phyloP scores from a whole-genome alignment of 2,329 filamentous ascomycete species.

The Pyrenochaeta sp. region DNA sequence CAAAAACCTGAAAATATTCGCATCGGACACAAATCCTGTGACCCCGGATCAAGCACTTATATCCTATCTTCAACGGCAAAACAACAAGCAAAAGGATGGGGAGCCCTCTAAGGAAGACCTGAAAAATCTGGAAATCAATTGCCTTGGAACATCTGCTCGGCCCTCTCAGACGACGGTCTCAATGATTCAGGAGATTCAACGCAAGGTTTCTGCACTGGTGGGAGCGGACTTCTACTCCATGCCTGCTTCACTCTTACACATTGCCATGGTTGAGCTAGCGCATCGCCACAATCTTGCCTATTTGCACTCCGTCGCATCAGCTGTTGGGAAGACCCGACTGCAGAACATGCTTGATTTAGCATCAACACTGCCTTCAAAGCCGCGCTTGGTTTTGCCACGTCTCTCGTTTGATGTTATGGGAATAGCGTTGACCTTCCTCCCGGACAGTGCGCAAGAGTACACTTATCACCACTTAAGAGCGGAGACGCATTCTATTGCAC shows the following conservation, averaged over 20 bases:
- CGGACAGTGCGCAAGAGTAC: slow-evolving; percentile 2
- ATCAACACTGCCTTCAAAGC: slow-evolving; percentile 6
- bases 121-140: slow-evolving; percentile 12
- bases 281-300: slow-evolving; percentile 18
- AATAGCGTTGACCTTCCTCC: slow-evolving; percentile 20
- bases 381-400: slow-evolving; percentile 9
- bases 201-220: slow-evolving; percentile 1
- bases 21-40: slow-evolving; percentile 5
- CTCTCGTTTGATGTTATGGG: slow-evolving; percentile 21
- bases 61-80: slow-evolving; percentile 11
- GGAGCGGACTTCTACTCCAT: slow-evolving; percentile 15
- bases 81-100: neutral
- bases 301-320: slow-evolving; percentile 5
- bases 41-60: slow-evolving; percentile 15
- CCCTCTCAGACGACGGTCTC: slow-evolving; percentile 7
- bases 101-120: slow-evolving; percentile 1
- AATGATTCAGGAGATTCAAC: slow-evolving; percentile 7
- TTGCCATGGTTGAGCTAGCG: slow-evolving; percentile 20
- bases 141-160: slow-evolving; percentile 14
- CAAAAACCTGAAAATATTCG: slow-evolving; percentile 10
- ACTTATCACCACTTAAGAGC: slow-evolving; percentile 21
- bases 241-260: slow-evolving; percentile 10
- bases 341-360: slow-evolving; percentile 15
- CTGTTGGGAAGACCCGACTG: slow-evolving; percentile 9
- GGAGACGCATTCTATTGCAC: slow-evolving; percentile 16